Percentiles rank a stretch among this genome's conserved stretches.
Conservation (phyloP, 139 green algal species). For the Eudorina sp. region DNA sequence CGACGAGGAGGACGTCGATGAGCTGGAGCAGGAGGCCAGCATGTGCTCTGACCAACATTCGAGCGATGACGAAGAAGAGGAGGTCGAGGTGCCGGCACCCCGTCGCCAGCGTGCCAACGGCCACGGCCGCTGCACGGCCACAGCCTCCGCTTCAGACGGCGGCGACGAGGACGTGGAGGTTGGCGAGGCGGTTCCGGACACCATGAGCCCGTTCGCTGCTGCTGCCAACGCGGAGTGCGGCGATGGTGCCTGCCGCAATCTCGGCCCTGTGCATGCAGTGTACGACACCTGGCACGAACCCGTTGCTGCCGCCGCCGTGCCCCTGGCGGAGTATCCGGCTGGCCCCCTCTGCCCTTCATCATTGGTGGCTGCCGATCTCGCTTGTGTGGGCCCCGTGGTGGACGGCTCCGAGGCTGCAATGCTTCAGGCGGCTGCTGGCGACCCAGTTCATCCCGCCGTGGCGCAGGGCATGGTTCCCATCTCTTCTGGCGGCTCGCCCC, state of each 20-base stretch:
- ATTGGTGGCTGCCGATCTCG: neutral
- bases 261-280: neutral
- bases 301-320: neutral
- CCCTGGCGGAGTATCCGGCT: neutral
- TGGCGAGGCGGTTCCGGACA: neutral
- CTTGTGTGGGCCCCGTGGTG: too few relatives aligned
- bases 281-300: neutral
- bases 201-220: neutral
- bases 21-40: neutral
- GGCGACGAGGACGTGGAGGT: neutral
- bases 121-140: neutral
- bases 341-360: neutral
- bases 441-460: conserved; percentile 10
- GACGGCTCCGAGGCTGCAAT: neutral
- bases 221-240: neutral
- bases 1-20: neutral
- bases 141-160: neutral
- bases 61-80: neutral
- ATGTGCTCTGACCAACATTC: neutral
- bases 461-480: conserved; percentile 7
- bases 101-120: neutral
- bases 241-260: neutral
- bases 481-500: neutral
- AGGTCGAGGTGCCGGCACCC: neutral
- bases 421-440: neutral